Conservation (phyloP, 2,329 filamentous ascomycete species). For the Clarireedia sp. region DNA sequence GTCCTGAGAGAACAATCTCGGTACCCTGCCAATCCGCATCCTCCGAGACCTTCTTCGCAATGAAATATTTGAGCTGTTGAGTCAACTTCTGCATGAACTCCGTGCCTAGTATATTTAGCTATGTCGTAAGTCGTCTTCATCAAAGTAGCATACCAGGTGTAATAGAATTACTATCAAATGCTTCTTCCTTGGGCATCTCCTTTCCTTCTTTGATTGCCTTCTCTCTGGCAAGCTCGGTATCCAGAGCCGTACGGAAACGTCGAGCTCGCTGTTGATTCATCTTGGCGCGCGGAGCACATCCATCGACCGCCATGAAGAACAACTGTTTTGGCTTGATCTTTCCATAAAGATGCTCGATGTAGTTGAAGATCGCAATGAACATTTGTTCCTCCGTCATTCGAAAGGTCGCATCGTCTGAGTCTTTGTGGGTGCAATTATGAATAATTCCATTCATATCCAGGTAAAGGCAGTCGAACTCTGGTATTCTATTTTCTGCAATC, state of each 20-base stretch:
- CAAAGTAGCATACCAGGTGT: conserved; percentile 58
- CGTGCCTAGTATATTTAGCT: conserved; percentile 44
- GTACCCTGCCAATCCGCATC: conserved; percentile 97
- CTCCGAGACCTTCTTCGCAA: conserved; percentile 97
- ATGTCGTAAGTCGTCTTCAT: neutral
- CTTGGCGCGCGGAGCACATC: conserved; percentile 93
- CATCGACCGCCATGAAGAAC: conserved; percentile 99
- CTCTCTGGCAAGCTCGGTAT: conserved; percentile 81
- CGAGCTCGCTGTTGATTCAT: conserved; percentile 99
- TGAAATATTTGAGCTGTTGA: conserved; percentile 90
- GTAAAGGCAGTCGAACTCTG: conserved; percentile 97
- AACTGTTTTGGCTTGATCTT: conserved; percentile 98
- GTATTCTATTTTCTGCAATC: conserved; percentile 97
- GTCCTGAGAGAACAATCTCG: conserved; percentile 90
- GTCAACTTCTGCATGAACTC: conserved; percentile 98
- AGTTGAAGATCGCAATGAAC: conserved; percentile 99
- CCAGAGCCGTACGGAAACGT: conserved; percentile 88
- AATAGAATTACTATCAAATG: conserved; percentile 99
- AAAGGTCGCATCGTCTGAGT: conserved; percentile 77
- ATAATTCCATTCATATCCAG: conserved; percentile 99
- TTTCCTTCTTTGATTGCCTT: conserved; percentile 85
- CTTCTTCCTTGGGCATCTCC: conserved; percentile 88
- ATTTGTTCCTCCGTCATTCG: conserved; percentile 96
- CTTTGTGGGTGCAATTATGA: conserved; percentile 86
- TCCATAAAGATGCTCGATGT: conserved; percentile 96